Evolutionary conservation across 2,329 filamentous ascomycete genomes (phyloP), one percentile per base, ranked within the genome.

Genomic region (Fusarium poae): DNA sequence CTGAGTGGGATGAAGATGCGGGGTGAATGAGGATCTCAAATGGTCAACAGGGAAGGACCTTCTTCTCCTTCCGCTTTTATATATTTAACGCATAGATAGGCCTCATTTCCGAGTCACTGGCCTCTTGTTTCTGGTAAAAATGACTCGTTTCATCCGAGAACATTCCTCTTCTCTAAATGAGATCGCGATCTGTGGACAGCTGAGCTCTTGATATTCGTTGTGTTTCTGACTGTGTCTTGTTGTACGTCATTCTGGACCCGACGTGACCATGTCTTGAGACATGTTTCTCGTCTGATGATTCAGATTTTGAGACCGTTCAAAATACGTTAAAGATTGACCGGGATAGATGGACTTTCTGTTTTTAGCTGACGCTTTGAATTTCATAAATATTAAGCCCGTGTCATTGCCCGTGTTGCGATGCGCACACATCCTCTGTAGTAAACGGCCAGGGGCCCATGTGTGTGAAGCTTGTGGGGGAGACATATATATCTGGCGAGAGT

Each of bases 171-270:
- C 51, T 25, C 37, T 66, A 42, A 68, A 56, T 40, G 53, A 39
- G 46, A 68, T 69, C 55, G 60, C 55, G 55, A 69, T 69, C 43
- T 66, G 39, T 40, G 61, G 30, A 51, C 65, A 68, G 65, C 42
- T 68, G 65, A 68, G 55, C 51, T 21, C 29, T 43, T 18, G 29
- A 40, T 62, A 23, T 16, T 57, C 44, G 32, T 16, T 57, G 35
- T 48, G 56, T 52, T 55, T 66, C 62, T 66, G 56, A 42, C 49
- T 56, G 49, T 65, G 50, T 56, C 43, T 55, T 54, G 30, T 39
- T 42, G 21, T 56, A 65, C 45, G 65, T 68, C 65, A 69, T 62
- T 43, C 30, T 68, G 49, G 29, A 43, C 42, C 57, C 25, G 39
- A 46, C 61, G 65, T 68, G 65, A 69, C 55, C 52, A 53, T 23